Evolutionary conservation across 2,329 filamentous ascomycete genomes (phyloP).

Genomic region (Penicillium psychrosexuale): DNA sequence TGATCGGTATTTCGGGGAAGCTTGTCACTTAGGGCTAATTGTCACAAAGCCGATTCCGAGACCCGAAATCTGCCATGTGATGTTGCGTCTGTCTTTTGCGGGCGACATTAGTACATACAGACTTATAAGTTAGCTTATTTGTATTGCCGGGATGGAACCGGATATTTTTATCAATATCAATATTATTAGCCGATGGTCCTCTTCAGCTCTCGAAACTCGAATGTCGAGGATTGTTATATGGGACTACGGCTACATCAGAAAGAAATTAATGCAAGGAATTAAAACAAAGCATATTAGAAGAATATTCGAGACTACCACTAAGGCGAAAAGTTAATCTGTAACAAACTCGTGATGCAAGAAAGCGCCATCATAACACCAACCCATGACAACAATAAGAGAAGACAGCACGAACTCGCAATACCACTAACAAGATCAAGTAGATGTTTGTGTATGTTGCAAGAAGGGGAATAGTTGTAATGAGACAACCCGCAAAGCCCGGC

Average conservation of each 20-base stretch:
- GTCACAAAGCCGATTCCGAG: neutral
- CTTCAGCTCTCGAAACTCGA: neutral
- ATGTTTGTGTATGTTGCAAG: slow-evolving; percentile 20
- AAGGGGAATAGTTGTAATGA: slow-evolving; percentile 16
- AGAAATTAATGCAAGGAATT: neutral
- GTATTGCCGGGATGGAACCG: neutral
- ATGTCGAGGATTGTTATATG: neutral
- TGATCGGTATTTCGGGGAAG: neutral
- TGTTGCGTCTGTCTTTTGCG: neutral
- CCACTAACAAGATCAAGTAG: slow-evolving; percentile 9
- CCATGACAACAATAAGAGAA: slow-evolving; percentile 15
- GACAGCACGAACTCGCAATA: neutral
- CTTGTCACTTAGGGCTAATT: neutral
- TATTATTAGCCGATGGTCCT: neutral
- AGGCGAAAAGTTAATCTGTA: neutral
- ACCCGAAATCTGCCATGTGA: neutral
- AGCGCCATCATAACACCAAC: slow-evolving; percentile 16
- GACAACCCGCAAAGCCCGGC: slow-evolving; percentile 15
- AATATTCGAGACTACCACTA: neutral
- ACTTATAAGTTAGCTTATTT: neutral
- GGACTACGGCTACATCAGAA: neutral
- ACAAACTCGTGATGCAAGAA: slow-evolving; percentile 11
- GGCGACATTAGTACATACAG: neutral
- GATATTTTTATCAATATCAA: neutral
- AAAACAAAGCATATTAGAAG: neutral